Evolutionary conservation across 176 grass and related monocot genomes (phyloP), one percentile per base, ranked within the genome.

Genomic region (Ananas comosus): DNA sequence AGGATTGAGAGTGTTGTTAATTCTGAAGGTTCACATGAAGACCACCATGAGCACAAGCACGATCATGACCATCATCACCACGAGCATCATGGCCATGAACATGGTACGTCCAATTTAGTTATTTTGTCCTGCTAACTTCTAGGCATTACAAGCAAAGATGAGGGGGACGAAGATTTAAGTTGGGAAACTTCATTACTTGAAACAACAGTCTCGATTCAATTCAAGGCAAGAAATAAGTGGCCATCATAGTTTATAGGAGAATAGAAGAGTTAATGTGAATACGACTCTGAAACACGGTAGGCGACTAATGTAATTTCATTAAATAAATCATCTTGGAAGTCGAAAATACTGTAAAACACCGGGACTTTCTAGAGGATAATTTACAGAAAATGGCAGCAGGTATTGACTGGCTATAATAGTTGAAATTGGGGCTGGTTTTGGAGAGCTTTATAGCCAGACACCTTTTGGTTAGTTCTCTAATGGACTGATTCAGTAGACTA

Each of bases 1-100:
- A 97, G 94, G 84, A 97, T 97, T 64, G 94, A 97, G 80, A 97
- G 89, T 81, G 77, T 82, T 78, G 94, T 97, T 25, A 85, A 76
- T 76, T 73, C 70, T 73, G 92, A 96, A 78, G 80, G 68, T 13
- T 83, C 86, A 71, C 79, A 83, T 67, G 89, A 92, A 68, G 88
- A 92, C 14, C 85, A 83, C 8, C 79, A 87, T 64, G 33, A 76
- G 0, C 77, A 86, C 73, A 57, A 85, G 0, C 76, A 91, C 14
- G 19, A 88, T 0, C 88, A 91, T 48, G 57, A 78, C 2, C 80
- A 93, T 8, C 27, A 87, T 65, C 80, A 91, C 51, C 67, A 91
- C 51, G 66, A 85, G 65, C 65, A 82, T 66, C 92, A 91, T 75
- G 93, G 87, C 64, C 89, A 97, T 21, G 56, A 75, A 81, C 93